Evolutionary conservation across 1,284 basidiomycete species (phyloP).

Genomic region (Ustilago crameri): DNA sequence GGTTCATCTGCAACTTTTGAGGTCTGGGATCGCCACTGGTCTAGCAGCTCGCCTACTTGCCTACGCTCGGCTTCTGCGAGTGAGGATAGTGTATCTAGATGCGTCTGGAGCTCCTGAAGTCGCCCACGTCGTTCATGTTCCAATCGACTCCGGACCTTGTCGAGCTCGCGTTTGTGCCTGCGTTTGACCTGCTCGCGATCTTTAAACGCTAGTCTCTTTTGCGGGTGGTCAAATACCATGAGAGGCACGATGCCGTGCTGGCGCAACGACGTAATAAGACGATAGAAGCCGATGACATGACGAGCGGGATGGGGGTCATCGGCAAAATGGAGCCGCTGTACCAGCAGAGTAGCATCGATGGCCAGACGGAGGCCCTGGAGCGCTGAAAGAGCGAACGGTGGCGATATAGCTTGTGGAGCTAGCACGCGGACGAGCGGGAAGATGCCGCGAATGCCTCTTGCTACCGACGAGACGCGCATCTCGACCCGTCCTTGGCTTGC

Average conservation of each 20-base stretch:
- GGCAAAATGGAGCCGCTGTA: conserved; percentile 53
- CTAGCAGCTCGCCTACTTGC: conserved; percentile 35
- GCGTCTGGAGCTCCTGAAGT: conserved; percentile 25
- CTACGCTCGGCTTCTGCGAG: conserved; percentile 26
- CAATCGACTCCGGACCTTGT: conserved; percentile 36
- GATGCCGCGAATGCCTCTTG: conserved; percentile 49
- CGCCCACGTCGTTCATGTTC: conserved; percentile 33
- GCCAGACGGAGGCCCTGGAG: conserved; percentile 46
- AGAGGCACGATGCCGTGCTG: conserved; percentile 46
- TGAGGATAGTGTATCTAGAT: conserved; percentile 22
- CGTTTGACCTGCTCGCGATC: conserved; percentile 51
- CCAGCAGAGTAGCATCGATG: conserved; percentile 58
- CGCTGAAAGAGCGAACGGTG: conserved; percentile 28
- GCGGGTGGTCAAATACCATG: conserved; percentile 62
- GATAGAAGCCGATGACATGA: conserved; percentile 58
- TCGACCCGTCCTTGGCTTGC: too few species aligned
- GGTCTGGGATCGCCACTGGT: conserved; percentile 20
- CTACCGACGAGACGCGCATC: conserved; percentile 25
- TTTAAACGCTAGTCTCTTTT: conserved; percentile 50
- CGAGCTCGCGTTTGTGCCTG: conserved; percentile 45
- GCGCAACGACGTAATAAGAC: conserved; percentile 50
- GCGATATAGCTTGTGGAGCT: conserved; percentile 34
- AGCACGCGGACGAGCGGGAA: conserved; percentile 46
- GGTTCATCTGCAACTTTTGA: neutral
- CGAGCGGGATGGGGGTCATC: conserved; percentile 49